Evolutionary conservation across 192 early-diverging fungal genomes (phyloP).

Genomic region (Backusella macrospora): DNA sequence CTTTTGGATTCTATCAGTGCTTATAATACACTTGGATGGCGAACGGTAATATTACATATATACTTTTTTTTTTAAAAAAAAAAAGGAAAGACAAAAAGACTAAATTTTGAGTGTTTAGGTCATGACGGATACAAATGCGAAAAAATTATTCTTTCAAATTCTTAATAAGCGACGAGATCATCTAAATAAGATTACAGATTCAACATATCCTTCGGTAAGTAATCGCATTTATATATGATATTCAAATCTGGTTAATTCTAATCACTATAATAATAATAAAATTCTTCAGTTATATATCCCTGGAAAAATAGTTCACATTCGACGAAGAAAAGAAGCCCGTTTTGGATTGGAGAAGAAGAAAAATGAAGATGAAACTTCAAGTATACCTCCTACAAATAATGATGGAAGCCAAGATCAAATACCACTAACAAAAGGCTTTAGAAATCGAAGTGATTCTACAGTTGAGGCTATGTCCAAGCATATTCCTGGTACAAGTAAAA

Average conservation of each 20-base stretch:
- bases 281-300: slow-evolving; percentile 34
- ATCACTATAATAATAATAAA: too few species aligned
- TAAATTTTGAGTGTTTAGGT: slow-evolving; percentile 11
- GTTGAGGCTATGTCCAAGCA: slow-evolving; percentile 20
- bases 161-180: slow-evolving; percentile 29
- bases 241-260: not conserved
- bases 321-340: not conserved
- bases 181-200: slow-evolving; percentile 17
- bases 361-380: slow-evolving; percentile 9
- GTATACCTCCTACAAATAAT: not conserved
- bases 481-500: slow-evolving; percentile 10
- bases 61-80: too few species aligned
- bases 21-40: slow-evolving; percentile 32
- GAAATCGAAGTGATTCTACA: not conserved
- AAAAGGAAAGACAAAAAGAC: not conserved
- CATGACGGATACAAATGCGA: slow-evolving; percentile 23
- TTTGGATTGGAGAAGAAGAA: slow-evolving; percentile 2
- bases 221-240: not conserved
- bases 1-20: slow-evolving; percentile 51
- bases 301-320: slow-evolving; percentile 34
- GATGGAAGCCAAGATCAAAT: too few species aligned
- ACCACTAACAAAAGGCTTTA: too few species aligned
- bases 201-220: slow-evolving; percentile 35
- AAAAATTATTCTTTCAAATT: slow-evolving; percentile 33
- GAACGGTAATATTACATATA: slow-evolving; percentile 9